Base-by-base conservation (phyloP, 192 early-diverging fungal species). In the Coemansia sp. region DNA sequence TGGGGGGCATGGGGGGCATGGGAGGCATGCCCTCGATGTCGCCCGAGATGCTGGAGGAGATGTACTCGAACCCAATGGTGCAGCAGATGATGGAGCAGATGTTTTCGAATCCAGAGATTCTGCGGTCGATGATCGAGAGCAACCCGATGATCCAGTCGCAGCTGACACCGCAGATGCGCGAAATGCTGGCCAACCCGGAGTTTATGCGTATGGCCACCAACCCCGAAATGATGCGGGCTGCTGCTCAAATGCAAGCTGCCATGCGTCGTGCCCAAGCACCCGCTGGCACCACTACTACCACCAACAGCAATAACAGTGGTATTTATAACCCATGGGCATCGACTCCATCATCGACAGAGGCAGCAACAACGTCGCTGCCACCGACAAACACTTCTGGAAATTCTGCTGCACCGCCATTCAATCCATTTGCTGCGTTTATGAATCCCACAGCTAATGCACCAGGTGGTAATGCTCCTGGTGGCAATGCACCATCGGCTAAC, bases 51-150 rank as follows among this genome's bases (percentile, higher is more conserved):
- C 75, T 88, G 72, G 84, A 85, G 61, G 82, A 87, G 60, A 86
- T 98, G 82, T 69, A 96, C 69, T 83, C 85, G 54, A 95, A 99
- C 77, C 96, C 96, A 10, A 86, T 85, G 74, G 85, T 94, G 77
- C 85, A 87, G 28, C 86, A 92, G 61, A 89, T 89, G 72, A 92
- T 97, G 87, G 84, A 89, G 25, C 86, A 85, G 60, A 74, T 96
- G 66, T 77, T 94, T 36, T 83, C 87, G 51, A 96, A 97, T 69
- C 95, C 96, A 5, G 86, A 90, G 56, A 85, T 96, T 25, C 61
- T 99, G 62, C 93, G 96, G 32, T 83, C 83, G 57, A 90, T 97
- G 86, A 88, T 93, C 36, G 85, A 89, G 2, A 85, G 84, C 70
- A 95, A 95, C 73, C 95, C 96, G 29, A 85, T 88, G 61, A 64